These are phyloP conservation scores for Spergularia marina DNA, from an alignment of 148 eudicot species.

Conservation along the genomic window DNA sequence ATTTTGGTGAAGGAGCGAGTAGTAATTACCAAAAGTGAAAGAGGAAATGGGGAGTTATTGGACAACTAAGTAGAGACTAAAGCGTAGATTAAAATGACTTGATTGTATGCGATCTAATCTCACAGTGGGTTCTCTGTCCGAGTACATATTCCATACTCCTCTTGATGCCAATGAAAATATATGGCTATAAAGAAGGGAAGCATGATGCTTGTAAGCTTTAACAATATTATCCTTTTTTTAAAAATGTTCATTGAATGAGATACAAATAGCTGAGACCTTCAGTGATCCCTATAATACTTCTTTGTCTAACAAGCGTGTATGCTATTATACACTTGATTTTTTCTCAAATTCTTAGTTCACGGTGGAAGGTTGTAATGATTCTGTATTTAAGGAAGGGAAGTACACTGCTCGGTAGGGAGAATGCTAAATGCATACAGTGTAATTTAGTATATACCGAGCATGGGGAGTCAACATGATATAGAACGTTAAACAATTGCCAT, in stretches of 20 bases:
- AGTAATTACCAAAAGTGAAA: neutral
- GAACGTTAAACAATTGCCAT: neutral
- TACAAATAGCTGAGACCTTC: neutral
- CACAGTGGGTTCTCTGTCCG: neutral
- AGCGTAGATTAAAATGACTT: neutral
- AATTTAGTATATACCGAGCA: neutral
- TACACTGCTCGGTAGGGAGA: neutral
- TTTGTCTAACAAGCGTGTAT: neutral
- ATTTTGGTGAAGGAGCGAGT: neutral
- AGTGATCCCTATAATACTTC: neutral
- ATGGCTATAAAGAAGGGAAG: neutral
- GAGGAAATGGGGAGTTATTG: neutral
- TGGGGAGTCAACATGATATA: neutral
- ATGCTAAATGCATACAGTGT: neutral
- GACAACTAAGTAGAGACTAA: neutral
- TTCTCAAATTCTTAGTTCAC: neutral
- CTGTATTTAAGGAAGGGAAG: slow-evolving; percentile 1
- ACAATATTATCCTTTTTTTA: neutral
- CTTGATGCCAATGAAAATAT: neutral
- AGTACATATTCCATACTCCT: neutral
- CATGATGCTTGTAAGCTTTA: neutral
- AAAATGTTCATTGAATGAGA: neutral
- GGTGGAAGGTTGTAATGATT: neutral
- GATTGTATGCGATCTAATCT: neutral
- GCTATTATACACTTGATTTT: neutral